A percentile compares a stretch with the other conserved stretches of the same genome.
Conservation (phyloP, 805 yeast genomes). For the Hanseniaspora mollemarum region DNA sequence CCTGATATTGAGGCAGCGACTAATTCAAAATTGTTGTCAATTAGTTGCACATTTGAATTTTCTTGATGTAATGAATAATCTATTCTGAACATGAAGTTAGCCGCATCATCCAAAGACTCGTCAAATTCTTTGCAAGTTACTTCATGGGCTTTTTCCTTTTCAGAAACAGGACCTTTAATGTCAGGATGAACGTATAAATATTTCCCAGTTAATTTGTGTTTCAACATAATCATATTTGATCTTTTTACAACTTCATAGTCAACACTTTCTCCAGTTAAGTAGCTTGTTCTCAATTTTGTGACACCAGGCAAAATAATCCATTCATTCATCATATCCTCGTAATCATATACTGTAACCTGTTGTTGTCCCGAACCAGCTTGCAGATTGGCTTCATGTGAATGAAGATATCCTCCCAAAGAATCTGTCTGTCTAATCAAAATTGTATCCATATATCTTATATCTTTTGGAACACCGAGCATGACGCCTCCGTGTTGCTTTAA, state of each 20-base stretch:
- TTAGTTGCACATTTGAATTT: conserved; percentile 10
- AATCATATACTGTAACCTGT: conserved; percentile 64
- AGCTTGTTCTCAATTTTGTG: conserved; percentile 26
- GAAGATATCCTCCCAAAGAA: conserved; percentile 66
- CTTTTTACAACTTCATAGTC: conserved; percentile 34
- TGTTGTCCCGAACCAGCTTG: conserved; percentile 60
- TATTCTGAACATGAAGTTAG: conserved; percentile 35
- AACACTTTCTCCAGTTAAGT: conserved; percentile 19
- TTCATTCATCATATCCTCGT: conserved; percentile 50
- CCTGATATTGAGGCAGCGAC: conserved; percentile 31
- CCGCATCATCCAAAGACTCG: conserved; percentile 51
- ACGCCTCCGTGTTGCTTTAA: conserved; percentile 32
- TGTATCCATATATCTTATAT: conserved; percentile 59
- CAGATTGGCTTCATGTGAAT: conserved; percentile 58
- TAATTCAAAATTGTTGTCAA: conserved; percentile 19
- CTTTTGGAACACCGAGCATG: conserved; percentile 41
- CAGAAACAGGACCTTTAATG: conserved; percentile 75
- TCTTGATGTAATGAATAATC: not conserved
- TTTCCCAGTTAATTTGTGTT: conserved; percentile 57
- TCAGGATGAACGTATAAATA: conserved; percentile 56
- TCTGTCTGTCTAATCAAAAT: conserved; percentile 60
- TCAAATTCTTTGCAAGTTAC: conserved; percentile 42
- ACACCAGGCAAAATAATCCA: conserved; percentile 52
- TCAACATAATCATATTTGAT: conserved; percentile 51
- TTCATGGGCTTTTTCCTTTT: conserved; percentile 80